Percentiles rank a stretch among this genome's conserved stretches.
Evolutionary conservation across 169 alveolate genomes (phyloP).

Genomic region (Plasmodium ovale): DNA sequence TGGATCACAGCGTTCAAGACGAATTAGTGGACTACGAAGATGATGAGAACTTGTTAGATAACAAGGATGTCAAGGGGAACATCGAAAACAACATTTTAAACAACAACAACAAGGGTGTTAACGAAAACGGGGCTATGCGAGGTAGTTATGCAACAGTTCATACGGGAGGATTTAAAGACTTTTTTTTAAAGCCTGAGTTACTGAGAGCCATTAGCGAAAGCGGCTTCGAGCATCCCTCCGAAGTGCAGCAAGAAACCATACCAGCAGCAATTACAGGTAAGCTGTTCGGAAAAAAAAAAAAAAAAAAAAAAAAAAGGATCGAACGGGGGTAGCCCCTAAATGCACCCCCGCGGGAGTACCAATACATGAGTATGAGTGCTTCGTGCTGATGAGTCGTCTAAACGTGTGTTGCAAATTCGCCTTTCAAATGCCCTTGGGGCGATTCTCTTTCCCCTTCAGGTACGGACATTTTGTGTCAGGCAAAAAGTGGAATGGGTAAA

Average conservation of each 20-base stretch:
- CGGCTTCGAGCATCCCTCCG: slow-evolving; percentile 99
- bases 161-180: slow-evolving; percentile 96
- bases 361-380: too few species aligned
- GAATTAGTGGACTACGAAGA: slow-evolving; percentile 88
- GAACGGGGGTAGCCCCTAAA: neutral
- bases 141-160: slow-evolving; percentile 93
- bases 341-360: too few species aligned
- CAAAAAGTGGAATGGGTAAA: slow-evolving; percentile 99
- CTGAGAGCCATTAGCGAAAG: slow-evolving; percentile 97
- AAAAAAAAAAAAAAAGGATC: neutral
- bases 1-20: slow-evolving; percentile 81
- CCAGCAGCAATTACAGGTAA: slow-evolving; percentile 98
- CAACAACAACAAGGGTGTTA: slow-evolving; percentile 76
- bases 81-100: slow-evolving; percentile 75
- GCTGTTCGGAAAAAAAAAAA: neutral
- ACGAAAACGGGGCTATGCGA: slow-evolving; percentile 86
- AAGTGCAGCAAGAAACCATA: slow-evolving; percentile 98
- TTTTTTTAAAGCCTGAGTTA: slow-evolving; percentile 97
- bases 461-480: slow-evolving; percentile 98
- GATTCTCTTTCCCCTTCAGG: slow-evolving; percentile 85
- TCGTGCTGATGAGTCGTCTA: too few species aligned
- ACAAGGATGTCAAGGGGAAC: slow-evolving; percentile 73
- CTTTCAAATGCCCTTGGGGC: neutral
- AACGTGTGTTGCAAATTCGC: neutral
- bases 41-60: slow-evolving; percentile 81